A percentile compares a stretch with the other conserved stretches of the same genome.
Evolutionary conservation across 2,329 filamentous ascomycete genomes (phyloP).

Genomic region (Sarocladium strictum): DNA sequence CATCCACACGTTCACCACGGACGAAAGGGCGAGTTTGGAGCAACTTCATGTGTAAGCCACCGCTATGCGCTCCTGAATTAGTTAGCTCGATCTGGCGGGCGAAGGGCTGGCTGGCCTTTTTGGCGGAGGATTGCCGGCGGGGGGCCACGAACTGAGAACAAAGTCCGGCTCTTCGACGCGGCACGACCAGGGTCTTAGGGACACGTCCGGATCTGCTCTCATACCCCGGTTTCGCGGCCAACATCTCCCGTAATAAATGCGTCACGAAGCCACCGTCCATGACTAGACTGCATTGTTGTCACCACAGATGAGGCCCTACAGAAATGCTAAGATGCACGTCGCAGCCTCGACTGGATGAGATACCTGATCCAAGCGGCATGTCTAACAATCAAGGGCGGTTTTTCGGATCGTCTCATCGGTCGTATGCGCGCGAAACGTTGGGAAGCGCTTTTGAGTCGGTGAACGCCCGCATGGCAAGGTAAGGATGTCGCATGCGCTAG

Average conservation of each 20-base stretch:
- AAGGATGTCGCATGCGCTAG: constrained; percentile 2
- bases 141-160: constrained; percentile 3
- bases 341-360: background rate
- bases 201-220: background rate
- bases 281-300: background rate
- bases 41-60: background rate
- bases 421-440: background rate
- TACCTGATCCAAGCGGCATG: background rate
- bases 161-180: constrained; percentile 7
- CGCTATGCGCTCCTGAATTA: constrained; percentile 1
- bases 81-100: background rate
- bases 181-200: background rate
- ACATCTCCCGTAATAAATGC: background rate
- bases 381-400: background rate
- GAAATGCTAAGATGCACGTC: background rate
- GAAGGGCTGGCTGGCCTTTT: background rate
- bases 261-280: background rate
- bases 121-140: constrained; percentile 3
- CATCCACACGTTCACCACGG: too few species aligned
- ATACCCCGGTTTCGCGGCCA: constrained; percentile 1
- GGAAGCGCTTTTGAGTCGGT: background rate
- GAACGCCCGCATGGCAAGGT: background rate
- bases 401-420: background rate
- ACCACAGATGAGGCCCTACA: background rate
- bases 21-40: background rate